Evolutionary conservation across 2,329 filamentous ascomycete species (phyloP), one percentile per base, ranked within the genome.

Genomic region (Plenodomus lindquistii): DNA sequence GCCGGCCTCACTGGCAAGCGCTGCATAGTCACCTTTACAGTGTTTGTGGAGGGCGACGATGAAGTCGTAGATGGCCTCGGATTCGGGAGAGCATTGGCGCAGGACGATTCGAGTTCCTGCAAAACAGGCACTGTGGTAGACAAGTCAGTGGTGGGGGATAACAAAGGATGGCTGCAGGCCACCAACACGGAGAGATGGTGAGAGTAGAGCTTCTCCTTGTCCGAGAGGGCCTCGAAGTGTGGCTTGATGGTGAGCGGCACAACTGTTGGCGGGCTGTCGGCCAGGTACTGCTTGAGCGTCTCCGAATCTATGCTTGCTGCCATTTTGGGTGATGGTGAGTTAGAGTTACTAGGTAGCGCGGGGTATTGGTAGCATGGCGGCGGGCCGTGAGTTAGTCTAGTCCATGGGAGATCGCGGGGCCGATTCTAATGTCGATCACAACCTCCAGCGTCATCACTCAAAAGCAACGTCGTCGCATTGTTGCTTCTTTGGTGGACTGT

Each of bases 221-320:
- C 83, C 44, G 76, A 81, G 52, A 94, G 74, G 29, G 85, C 84
- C 46, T 93, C 88, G 65, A 97, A 99, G 75, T 97, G 93, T 69
- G 91, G 89, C 76, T 91, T 91, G 71, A 97, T 94, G 71, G 91
- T 87, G 41, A 99, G 83, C 40, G 87, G 85, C 50, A 97, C 93
- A 47, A 97, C 85, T 40, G 86, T 88, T 1, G 94, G 94, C 38
- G 94, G 94, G 56, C 87, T 86, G 74, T 99, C 94, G 39, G 94
- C 92, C 52, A 96, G 82, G 73, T 96, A 97, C 69, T 96, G 88
- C 71, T 77, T 76, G 36, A 78, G 70, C 6, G 70, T 70, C 31
- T 74, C 67, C 8, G 69, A 64, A 52, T 79, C 76, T 66, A 80
- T 78, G 37, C 62, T 62, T 36, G 59, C 50, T 44, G 62, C 35